Base-by-base conservation (phyloP, 106 monocot species). In the Acorus gramineus region DNA sequence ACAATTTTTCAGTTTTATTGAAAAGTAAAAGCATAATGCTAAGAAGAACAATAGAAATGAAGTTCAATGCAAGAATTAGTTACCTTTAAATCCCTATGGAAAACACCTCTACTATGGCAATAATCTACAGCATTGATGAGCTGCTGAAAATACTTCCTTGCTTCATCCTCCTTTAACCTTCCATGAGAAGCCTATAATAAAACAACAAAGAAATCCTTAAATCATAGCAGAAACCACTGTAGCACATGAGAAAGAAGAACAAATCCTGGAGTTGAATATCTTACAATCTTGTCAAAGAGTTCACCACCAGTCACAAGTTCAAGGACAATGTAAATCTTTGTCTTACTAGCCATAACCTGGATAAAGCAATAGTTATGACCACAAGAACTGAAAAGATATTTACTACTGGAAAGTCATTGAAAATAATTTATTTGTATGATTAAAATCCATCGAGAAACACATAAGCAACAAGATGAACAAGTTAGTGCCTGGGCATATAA, bases 261-360 rank as follows among this genome's bases (percentile, higher is more conserved):
- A 56, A 61, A 44, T 54, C 12, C 46, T 53, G 46, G 9, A 45
- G 51, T 6, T 9, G 8, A 67, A 69, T 28, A 53, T 63, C 82
- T 84, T 86, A 90, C 89, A 77, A 90, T 84, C 74, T 86, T 95
- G 76, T 90, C 86, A 66, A 95, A 95, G 52, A 90, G 78, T 82
- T 94, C 93, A 46, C 89, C 89, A 57, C 89, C 93, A 4, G 81
- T 89, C 9, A 89, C 89, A 71, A 79, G 64, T 73, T 94, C 89
- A 75, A 89, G 52, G n/a, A 89, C 89, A 60, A 94, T 74, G 73
- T 94, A 89, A 70, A 94, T 86, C 57, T 81, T 94, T 45, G 86
- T 82, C 77, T 94, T 89, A 81, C 89, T 94, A 44, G 89, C 93
- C 89, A 94, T 94, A 56, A 93, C 93, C 93, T 93, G 59, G 61